Base-by-base conservation (phyloP, 2,329 filamentous ascomycete genomes). In the Xylariaceae sp. region DNA sequence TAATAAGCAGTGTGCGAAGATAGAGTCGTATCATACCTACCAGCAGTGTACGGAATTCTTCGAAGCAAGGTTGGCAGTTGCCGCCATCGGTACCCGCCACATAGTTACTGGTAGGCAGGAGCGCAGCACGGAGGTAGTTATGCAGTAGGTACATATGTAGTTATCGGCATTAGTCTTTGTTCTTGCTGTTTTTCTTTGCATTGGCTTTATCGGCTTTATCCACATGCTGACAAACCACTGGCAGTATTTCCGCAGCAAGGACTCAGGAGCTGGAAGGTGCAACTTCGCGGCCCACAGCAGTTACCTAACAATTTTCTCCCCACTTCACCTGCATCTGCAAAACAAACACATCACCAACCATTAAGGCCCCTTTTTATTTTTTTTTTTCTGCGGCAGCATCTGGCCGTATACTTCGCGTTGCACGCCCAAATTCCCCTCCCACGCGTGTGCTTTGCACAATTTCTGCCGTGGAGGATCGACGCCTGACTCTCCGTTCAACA, bases 221-320 rank as follows among this genome's bases (percentile, higher is more conserved):
- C 47, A 49, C 47, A 16, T 49, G 56, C 53, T 58, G 56, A 58
- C 56, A 58, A 58, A 58, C 55, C 32, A n/a, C n/a, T n/a, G n/a
- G n/a, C n/a, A 34, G 32, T 10, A 12, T 34, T 34, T 34, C 32
- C 32, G 13, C 7, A 30, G 29, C 29, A 10, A 34, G 26, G 26
- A 26, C 26, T 26, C 26, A 26, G 26, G 26, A 26, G 8, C 26
- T 26, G 26, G 26, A 26, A 26, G 26, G 4, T 26, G 8, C 26
- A 26, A 34, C 32, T 34, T 34, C 32, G 13, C 32, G 32, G 32
- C 32, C 32, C 32, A 34, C 32, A 34, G 36, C 36, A 37, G 2
- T 18, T 37, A 37, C 36, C 36, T 37, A 37, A 37, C 36, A 13
- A 42, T 9, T 13, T 21, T 42, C 40, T 42, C 40, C 12, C 21